Evolutionary conservation across 2,329 filamentous ascomycete genomes (phyloP).

Genomic region (Aquanectria penicillioides): DNA sequence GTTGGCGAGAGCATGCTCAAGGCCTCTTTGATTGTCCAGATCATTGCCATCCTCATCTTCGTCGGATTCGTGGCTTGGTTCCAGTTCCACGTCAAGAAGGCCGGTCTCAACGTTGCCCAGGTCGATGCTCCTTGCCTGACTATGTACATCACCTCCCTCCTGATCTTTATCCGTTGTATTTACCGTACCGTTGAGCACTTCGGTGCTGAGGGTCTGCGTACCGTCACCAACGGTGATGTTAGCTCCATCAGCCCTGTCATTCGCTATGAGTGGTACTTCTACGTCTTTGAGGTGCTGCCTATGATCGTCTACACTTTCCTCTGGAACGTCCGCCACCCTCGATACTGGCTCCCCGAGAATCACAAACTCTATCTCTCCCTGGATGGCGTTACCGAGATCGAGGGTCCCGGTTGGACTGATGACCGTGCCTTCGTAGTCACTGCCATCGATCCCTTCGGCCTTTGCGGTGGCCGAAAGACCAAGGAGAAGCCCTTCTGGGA

Average conservation of each 20-base stretch:
- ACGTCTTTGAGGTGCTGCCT: constrained; percentile 61
- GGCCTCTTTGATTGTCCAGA: constrained; percentile 60
- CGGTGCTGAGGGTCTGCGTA: constrained; percentile 51
- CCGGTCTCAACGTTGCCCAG: constrained; percentile 36
- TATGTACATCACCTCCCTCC: constrained; percentile 58
- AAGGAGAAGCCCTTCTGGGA: constrained; percentile 47
- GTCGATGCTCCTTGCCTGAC: constrained; percentile 49
- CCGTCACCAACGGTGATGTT: constrained; percentile 46
- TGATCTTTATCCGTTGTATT: constrained; percentile 64
- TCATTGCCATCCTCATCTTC: constrained; percentile 61
- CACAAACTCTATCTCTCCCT: constrained; percentile 58
- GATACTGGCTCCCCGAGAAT: constrained; percentile 57
- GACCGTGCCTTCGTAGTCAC: constrained; percentile 50
- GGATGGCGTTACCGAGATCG: constrained; percentile 59
- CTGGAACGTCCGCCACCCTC: constrained; percentile 60
- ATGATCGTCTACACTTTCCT: constrained; percentile 61
- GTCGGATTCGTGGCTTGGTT: constrained; percentile 58
- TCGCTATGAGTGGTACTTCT: constrained; percentile 67
- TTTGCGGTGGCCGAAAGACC: constrained; percentile 45
- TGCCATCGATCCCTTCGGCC: constrained; percentile 50
- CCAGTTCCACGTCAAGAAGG: constrained; percentile 50
- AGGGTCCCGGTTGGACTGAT: constrained; percentile 57
- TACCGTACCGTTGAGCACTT: constrained; percentile 68
- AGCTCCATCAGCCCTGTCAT: constrained; percentile 53
- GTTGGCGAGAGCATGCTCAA: constrained; percentile 54